Evolutionary conservation across 2,329 filamentous ascomycete species (phyloP).

Genomic region (Scedosporium apiospermum): DNA sequence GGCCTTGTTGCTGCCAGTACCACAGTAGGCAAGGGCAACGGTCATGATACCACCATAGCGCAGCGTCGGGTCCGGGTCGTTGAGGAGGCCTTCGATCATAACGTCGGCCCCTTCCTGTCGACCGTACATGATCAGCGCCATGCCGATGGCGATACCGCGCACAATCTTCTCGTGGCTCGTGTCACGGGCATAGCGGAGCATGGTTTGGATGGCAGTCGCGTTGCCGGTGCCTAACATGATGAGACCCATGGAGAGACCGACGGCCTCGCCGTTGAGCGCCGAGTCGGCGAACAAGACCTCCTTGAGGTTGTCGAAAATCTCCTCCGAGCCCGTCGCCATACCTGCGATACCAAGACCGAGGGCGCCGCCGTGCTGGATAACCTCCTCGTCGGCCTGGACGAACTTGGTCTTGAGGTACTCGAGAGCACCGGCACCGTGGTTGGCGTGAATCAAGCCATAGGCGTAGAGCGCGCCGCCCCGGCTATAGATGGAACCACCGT

Average conservation of each 20-base stretch:
- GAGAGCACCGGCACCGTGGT: conserved; percentile 85
- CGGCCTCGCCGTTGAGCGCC: conserved; percentile 91
- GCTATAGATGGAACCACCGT: conserved; percentile 82
- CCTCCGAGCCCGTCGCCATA: conserved; percentile 88
- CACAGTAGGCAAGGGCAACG: conserved; percentile 95
- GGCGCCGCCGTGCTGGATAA: conserved; percentile 93
- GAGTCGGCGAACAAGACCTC: conserved; percentile 86
- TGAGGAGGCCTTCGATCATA: conserved; percentile 84
- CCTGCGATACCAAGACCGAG: conserved; percentile 92
- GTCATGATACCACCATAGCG: conserved; percentile 98
- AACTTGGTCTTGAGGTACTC: conserved; percentile 72
- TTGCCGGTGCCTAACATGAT: conserved; percentile 99
- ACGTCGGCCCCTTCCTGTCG: conserved; percentile 92
- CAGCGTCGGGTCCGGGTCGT: conserved; percentile 86
- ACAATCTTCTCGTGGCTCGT: conserved; percentile 99
- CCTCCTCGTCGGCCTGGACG: conserved; percentile 69
- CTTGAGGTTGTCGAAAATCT: conserved; percentile 86
- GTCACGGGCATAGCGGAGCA: conserved; percentile 96
- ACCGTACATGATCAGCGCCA: conserved; percentile 97
- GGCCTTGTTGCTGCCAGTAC: conserved; percentile 96
- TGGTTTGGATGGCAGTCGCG: conserved; percentile 83
- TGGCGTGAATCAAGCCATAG: conserved; percentile 92
- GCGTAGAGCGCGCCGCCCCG: conserved; percentile 94
- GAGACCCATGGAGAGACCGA: conserved; percentile 90
- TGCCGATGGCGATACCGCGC: conserved; percentile 86